Percentiles rank a stretch among this genome's conserved stretches.
Conservation (phyloP, 352 stramenopile genomes). For the Pythium oligandrum region DNA sequence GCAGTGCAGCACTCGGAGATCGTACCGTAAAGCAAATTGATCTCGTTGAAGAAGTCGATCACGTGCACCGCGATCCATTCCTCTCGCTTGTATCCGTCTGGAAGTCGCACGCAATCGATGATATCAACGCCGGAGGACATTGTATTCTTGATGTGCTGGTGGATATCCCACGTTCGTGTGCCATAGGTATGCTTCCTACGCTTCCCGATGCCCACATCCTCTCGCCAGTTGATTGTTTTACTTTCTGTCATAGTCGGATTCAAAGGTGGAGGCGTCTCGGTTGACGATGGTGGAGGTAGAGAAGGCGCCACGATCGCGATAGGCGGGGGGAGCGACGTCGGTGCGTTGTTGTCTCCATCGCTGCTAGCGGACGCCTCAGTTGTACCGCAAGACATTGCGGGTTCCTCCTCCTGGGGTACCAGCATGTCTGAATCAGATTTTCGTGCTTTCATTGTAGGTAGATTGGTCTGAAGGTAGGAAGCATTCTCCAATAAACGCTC, state of each 20-base stretch:
- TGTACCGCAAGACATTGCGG: too few species aligned
- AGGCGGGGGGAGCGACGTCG: too few species aligned
- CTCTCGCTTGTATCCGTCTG: constrained; percentile 49
- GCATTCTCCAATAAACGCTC: too few species aligned
- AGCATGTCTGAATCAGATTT: too few species aligned
- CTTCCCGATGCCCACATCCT: constrained; percentile 26
- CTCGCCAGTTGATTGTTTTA: not conserved
- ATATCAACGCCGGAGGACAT: constrained; percentile 53
- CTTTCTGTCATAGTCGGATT: constrained; percentile 1
- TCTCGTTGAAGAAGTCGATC: constrained; percentile 93
- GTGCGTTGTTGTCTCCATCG: too few species aligned
- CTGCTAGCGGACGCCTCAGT: too few species aligned
- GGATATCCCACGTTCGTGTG: constrained; percentile 60
- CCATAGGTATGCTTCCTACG: constrained; percentile 52
- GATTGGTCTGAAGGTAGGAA: too few species aligned
- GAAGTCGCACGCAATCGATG: constrained; percentile 56
- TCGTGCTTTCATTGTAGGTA: too few species aligned
- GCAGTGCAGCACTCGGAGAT: constrained; percentile 79
- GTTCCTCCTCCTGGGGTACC: too few species aligned
- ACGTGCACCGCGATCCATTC: constrained; percentile 76
- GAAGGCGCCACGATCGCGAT: too few species aligned
- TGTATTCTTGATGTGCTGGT: constrained; percentile 67
- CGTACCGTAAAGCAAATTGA: constrained; percentile 88
- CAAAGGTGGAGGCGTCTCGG: too few species aligned
- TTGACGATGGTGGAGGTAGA: too few species aligned